Evolutionary conservation across 2,329 filamentous ascomycete genomes (phyloP).

Genomic region (Paecilomyces variotii): DNA sequence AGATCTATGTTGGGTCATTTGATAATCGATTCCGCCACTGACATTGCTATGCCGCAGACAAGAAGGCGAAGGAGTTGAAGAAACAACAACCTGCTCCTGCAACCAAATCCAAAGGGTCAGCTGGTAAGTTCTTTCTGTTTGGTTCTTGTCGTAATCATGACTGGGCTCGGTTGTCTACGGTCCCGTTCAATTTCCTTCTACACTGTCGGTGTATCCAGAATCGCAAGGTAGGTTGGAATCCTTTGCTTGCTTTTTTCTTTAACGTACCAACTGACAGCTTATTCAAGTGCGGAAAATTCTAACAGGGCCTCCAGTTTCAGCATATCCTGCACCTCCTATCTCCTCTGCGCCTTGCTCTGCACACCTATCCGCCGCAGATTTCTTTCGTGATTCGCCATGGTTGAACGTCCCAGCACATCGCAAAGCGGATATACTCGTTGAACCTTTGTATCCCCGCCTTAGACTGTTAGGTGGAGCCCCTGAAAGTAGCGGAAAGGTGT

Average conservation of each 20-base stretch:
- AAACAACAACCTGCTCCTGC: slow-evolving; percentile 19
- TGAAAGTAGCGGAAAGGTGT: slow-evolving; percentile 59
- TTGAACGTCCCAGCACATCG: slow-evolving; percentile 61
- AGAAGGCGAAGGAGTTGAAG: slow-evolving; percentile 29
- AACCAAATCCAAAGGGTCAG: slow-evolving; percentile 20
- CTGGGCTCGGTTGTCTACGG: slow-evolving; percentile 18
- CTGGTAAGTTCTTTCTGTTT: slow-evolving; percentile 15
- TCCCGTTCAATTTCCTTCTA: background rate
- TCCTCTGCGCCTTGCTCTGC: slow-evolving; percentile 16
- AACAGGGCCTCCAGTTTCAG: slow-evolving; percentile 28
- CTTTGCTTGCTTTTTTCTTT: slow-evolving; percentile 9
- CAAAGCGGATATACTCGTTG: slow-evolving; percentile 54
- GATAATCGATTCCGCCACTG: background rate
- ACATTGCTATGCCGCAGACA: slow-evolving; percentile 13
- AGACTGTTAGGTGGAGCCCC: slow-evolving; percentile 72
- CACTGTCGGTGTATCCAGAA: background rate
- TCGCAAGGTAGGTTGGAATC: slow-evolving; percentile 9
- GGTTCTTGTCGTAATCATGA: slow-evolving; percentile 8
- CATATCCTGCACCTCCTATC: slow-evolving; percentile 17
- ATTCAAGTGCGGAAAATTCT: slow-evolving; percentile 27
- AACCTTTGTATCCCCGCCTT: slow-evolving; percentile 50
- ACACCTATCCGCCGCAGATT: slow-evolving; percentile 45
- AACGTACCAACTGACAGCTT: slow-evolving; percentile 22
- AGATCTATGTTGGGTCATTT: background rate
- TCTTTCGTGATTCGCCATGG: slow-evolving; percentile 85